phyloP scores from a whole-genome alignment of 768 basidiomycete species.

The Rhodotorula diobovata region DNA sequence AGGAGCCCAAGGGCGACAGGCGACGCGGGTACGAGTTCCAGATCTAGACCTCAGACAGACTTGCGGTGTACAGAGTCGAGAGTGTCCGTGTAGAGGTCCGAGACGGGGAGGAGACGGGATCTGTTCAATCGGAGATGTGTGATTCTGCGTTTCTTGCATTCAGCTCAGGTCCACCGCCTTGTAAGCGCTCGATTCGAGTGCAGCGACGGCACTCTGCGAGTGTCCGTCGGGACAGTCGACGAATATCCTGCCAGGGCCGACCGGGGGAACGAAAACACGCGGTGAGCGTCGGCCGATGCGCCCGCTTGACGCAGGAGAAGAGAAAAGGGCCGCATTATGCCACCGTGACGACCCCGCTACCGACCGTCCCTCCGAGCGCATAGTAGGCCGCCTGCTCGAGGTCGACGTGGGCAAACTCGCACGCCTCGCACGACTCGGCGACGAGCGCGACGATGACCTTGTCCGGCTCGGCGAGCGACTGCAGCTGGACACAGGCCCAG shows the following conservation, averaged over 20 bases:
- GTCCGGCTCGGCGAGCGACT: constrained; percentile 6
- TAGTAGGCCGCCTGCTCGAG: constrained; percentile 20
- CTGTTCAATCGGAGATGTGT: no score
- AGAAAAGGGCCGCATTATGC: constrained; percentile 5
- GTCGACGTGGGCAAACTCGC: constrained; percentile 21
- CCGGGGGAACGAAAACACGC: neutral
- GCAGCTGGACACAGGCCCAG: constrained; percentile 17
- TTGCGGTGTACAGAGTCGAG: no score
- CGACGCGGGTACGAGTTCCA: constrained; percentile 20
- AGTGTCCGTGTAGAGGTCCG: no score
- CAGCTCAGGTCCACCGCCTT: constrained; percentile 9
- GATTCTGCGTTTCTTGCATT: no score
- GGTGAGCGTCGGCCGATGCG: no score
- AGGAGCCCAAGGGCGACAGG: constrained; percentile 8
- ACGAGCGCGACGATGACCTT: constrained; percentile 19
- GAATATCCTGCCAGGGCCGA: constrained; percentile 26
- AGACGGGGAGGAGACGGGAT: no score
- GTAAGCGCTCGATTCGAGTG: neutral
- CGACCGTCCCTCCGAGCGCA: constrained; percentile 14
- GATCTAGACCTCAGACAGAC: neutral
- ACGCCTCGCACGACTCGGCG: constrained; percentile 26
- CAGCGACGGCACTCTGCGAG: constrained; percentile 1
- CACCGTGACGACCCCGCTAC: constrained; percentile 2
- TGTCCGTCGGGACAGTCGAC: constrained; percentile 23
- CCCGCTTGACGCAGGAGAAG: neutral